phyloP scores from a whole-genome alignment of 768 basidiomycete genomes.

The Tulasnella sp. region DNA sequence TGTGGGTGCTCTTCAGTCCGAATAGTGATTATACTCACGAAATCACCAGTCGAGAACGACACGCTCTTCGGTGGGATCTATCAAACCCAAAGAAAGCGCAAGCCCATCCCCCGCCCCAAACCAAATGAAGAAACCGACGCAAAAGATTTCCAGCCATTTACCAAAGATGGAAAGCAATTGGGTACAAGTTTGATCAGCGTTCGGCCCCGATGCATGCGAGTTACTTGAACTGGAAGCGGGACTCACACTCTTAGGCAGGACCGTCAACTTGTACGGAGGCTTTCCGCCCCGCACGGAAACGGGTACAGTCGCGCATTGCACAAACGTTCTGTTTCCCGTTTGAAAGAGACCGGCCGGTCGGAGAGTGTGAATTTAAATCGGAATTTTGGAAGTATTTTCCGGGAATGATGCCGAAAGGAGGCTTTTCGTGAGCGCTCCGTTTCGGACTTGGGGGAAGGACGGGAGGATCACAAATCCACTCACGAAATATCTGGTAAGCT shows the following conservation, averaged over 20 bases:
- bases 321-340: neutral
- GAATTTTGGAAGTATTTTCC: too few relatives aligned
- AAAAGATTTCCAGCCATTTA: neutral
- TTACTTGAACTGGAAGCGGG: neutral
- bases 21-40: neutral
- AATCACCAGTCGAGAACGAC: neutral
- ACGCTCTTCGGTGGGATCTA: neutral
- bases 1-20: neutral
- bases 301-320: neutral
- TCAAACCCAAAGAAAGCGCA: neutral
- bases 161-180: neutral
- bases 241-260: neutral
- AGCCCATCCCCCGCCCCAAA: too few relatives aligned
- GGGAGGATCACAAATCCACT: neutral
- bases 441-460: too few relatives aligned
- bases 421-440: too few relatives aligned
- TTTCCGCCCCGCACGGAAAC: neutral
- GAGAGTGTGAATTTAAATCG: neutral
- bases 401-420: too few relatives aligned
- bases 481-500: neutral
- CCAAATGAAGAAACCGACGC: too few relatives aligned
- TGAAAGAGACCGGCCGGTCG: neutral
- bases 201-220: neutral
- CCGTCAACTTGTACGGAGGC: neutral
- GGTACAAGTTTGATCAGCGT: neutral